Percentiles rank a stretch among this genome's conserved stretches.
phyloP scores from a whole-genome alignment of 1,284 basidiomycete genomes.

The Cystobasidiaceae sp. region DNA sequence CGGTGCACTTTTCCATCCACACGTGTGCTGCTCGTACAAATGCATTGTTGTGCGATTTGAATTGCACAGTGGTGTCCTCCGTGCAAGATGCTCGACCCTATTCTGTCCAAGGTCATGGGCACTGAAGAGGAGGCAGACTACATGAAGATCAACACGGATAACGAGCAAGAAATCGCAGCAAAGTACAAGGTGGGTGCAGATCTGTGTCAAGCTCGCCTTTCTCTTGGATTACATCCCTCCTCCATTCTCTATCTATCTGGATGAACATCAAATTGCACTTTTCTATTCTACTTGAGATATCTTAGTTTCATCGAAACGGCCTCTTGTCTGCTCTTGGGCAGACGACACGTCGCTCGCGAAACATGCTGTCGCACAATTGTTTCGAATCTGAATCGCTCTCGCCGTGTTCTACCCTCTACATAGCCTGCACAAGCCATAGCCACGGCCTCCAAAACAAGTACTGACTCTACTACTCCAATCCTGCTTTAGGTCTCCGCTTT shows the following conservation, averaged over 20 bases:
- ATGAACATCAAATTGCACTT: conserved; percentile 27
- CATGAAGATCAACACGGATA: conserved; percentile 25
- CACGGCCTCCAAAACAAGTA: background rate
- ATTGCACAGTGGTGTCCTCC: conserved; percentile 14
- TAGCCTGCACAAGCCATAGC: no score
- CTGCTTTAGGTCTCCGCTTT: conserved; percentile 14
- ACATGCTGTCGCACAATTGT: conserved; percentile 12
- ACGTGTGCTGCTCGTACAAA: background rate
- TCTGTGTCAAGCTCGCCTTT: no score
- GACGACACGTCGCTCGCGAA: background rate
- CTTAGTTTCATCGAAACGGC: background rate
- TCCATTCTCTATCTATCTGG: background rate
- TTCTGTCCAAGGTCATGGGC: conserved; percentile 24
- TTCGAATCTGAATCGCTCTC: background rate
- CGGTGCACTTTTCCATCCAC: background rate
- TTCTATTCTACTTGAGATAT: conserved; percentile 33
- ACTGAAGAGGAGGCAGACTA: conserved; percentile 24
- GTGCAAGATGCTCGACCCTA: conserved; percentile 23
- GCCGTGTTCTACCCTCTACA: background rate
- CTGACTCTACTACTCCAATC: no score
- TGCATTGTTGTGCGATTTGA: background rate
- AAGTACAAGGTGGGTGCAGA: conserved; percentile 23
- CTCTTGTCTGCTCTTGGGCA: background rate
- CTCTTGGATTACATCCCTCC: background rate
- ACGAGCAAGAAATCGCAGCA: conserved; percentile 13